A percentile compares a stretch with the other conserved stretches of the same genome.
These are phyloP conservation scores for Boletus reticuloceps DNA, from an alignment of 768 basidiomycete genomes.

Conservation along the genomic window DNA sequence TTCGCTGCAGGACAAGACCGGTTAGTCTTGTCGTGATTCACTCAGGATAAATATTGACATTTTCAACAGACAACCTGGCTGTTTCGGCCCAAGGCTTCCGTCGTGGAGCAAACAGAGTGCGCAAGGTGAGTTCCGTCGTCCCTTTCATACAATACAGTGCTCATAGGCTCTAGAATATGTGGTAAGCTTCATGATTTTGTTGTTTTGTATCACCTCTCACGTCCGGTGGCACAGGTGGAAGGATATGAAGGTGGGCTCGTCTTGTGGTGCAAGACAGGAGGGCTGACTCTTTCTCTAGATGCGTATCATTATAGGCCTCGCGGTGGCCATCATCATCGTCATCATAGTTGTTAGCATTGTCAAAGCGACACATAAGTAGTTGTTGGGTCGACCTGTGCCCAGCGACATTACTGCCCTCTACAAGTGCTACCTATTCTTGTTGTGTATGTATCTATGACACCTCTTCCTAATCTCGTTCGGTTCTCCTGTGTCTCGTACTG, in stretches of 20 bases:
- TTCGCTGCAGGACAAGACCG: constrained; percentile 96
- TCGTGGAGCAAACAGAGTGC: constrained; percentile 93
- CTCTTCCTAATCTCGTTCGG: constrained; percentile 29
- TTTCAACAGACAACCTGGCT: constrained; percentile 80
- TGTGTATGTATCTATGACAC: constrained; percentile 46
- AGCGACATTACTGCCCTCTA: constrained; percentile 3
- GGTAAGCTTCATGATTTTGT: constrained; percentile 50
- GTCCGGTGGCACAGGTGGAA: constrained; percentile 69
- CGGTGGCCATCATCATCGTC: constrained; percentile 85
- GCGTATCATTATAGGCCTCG: constrained; percentile 94
- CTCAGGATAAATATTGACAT: neutral
- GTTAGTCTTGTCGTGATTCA: constrained; percentile 44
- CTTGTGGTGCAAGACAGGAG: neutral
- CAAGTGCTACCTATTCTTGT: constrained; percentile 23
- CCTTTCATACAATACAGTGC: neutral
- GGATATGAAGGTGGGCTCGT: constrained; percentile 80
- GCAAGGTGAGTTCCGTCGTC: constrained; percentile 62
- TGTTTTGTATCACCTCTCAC: constrained; percentile 6
- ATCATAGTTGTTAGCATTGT: constrained; percentile 96
- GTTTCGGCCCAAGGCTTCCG: constrained; percentile 99
- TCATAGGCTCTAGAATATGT: constrained; percentile 68
- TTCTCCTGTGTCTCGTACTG: constrained; percentile 20
- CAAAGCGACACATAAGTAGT: constrained; percentile 66
- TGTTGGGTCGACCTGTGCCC: neutral
- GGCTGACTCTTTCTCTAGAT: constrained; percentile 50